phyloP scores from a whole-genome alignment of 495 filamentous ascomycete species.

The Halenospora varia region DNA sequence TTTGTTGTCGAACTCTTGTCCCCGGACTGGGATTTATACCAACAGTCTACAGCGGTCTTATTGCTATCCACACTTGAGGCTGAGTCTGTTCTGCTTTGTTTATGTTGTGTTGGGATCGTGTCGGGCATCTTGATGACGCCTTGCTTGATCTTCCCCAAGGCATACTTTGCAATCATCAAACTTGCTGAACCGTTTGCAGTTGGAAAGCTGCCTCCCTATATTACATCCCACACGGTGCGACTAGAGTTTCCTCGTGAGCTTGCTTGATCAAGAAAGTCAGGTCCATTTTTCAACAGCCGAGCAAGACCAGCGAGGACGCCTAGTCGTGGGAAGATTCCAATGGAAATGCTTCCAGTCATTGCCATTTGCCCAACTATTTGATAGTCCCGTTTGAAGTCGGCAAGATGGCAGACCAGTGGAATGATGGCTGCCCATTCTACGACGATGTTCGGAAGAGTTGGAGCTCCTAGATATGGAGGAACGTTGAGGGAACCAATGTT shows the following conservation, averaged over 20 bases:
- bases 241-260: neutral
- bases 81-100: no score
- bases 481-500: no score
- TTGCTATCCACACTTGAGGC: no score
- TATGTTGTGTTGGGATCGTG: neutral
- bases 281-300: neutral
- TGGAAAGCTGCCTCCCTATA: neutral
- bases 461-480: no score
- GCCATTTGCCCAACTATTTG: neutral
- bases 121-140: neutral
- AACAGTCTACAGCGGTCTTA: no score
- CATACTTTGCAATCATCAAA: neutral
- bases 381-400: neutral
- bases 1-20: no score
- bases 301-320: neutral
- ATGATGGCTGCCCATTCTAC: neutral
- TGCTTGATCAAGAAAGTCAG: neutral
- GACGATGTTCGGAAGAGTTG: no score
- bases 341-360: neutral
- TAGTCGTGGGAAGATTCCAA: neutral
- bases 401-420: neutral
- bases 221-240: neutral
- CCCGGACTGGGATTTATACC: no score
- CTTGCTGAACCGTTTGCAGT: neutral
- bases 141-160: neutral